phyloP scores from a whole-genome alignment of 2,329 filamentous ascomycete genomes.

The Paraphoma chrysanthemicola region DNA sequence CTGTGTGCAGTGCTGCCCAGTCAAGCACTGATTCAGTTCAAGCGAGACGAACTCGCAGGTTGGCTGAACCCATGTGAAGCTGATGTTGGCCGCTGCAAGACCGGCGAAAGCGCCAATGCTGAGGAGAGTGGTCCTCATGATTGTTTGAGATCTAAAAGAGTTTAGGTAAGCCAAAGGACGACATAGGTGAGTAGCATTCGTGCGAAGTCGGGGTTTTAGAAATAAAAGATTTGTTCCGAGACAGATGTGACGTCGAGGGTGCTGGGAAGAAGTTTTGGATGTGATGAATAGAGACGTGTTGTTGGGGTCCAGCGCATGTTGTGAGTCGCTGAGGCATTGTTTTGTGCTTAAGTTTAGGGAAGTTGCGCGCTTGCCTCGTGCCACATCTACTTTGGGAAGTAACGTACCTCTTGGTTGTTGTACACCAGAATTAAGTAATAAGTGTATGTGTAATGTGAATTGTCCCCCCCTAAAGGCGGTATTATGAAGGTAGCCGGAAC shows the following conservation, averaged over 20 bases:
- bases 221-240: not conserved
- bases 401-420: conserved; percentile 12
- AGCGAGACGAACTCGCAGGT: conserved; percentile 45
- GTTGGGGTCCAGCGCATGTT: not conserved
- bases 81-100: conserved; percentile 55
- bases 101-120: conserved; percentile 43
- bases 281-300: not conserved
- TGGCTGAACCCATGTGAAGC: conserved; percentile 56
- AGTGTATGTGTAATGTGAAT: conserved; percentile 2
- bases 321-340: not conserved
- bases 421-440: conserved; percentile 3
- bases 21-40: conserved; percentile 41
- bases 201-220: not conserved
- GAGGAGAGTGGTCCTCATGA: conserved; percentile 40
- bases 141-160: conserved; percentile 2
- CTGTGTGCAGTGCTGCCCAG: conserved; percentile 46
- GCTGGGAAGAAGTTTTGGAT: not conserved
- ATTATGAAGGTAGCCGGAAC: conserved; percentile 22
- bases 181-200: not conserved
- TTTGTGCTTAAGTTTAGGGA: not conserved
- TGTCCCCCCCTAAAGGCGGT: not conserved
- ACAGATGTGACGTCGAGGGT: not conserved
- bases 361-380: conserved; percentile 4
- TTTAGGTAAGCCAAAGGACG: not conserved
- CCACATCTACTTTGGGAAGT: conserved; percentile 4